Conservation (phyloP, 176 grass and related monocot species). For the Puccinellia tenuiflora region DNA sequence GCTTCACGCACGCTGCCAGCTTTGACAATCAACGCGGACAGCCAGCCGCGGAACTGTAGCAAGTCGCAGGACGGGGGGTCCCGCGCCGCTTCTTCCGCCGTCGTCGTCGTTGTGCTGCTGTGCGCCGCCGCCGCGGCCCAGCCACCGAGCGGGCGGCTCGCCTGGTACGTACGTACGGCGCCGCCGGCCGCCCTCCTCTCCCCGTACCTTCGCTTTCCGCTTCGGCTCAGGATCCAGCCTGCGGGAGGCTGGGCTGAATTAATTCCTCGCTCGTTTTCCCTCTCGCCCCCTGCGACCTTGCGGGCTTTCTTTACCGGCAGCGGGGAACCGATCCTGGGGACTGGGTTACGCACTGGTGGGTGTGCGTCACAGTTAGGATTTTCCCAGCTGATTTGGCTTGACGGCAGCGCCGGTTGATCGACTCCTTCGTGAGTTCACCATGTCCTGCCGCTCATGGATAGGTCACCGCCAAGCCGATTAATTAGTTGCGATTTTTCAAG, state of each 20-base stretch:
- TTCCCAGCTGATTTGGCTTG: background rate
- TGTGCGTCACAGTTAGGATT: no score
- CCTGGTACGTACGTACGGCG: background rate
- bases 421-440: background rate
- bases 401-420: background rate
- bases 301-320: background rate
- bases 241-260: background rate
- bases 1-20: background rate
- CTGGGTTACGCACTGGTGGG: no score
- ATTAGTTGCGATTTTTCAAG: no score
- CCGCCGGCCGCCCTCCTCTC: background rate
- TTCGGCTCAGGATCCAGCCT: background rate
- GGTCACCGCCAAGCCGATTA: background rate
- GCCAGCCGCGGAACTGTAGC: background rate
- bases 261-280: background rate
- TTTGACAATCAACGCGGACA: background rate
- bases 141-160: background rate
- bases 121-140: background rate
- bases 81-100: background rate
- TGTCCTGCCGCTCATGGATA: background rate
- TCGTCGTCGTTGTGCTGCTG: background rate
- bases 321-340: no score
- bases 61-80: background rate
- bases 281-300: background rate
- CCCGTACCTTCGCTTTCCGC: background rate